phyloP scores from a whole-genome alignment of 345 rosid genomes.

The Euphorbia lathyris region DNA sequence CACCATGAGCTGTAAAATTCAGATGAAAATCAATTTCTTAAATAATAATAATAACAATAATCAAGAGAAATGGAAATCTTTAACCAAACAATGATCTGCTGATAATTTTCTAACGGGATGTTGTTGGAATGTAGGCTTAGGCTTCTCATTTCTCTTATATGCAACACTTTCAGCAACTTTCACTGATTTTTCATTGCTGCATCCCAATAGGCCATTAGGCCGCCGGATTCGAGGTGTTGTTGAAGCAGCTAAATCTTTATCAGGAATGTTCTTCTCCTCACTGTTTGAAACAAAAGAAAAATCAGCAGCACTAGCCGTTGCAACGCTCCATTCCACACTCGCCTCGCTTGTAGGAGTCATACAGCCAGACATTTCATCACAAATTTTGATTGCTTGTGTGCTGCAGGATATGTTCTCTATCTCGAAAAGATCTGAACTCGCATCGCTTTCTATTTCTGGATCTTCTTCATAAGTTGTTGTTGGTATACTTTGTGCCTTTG shows the following conservation, averaged over 20 bases:
- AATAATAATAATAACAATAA: not conserved
- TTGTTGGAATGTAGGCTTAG: slow-evolving; percentile 26
- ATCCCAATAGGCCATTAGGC: slow-evolving; percentile 35
- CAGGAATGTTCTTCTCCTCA: slow-evolving; percentile 27
- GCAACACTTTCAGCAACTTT: slow-evolving; percentile 41
- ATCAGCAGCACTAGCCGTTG: slow-evolving; percentile 55
- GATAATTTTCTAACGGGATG: slow-evolving; percentile 25
- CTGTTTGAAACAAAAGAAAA: slow-evolving; percentile 36
- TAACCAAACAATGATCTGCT: slow-evolving; percentile 23
- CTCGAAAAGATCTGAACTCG: slow-evolving; percentile 70
- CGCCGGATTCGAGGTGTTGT: slow-evolving; percentile 14
- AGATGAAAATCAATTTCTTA: not conserved
- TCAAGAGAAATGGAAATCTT: slow-evolving; percentile 28
- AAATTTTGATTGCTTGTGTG: slow-evolving; percentile 31
- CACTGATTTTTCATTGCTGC: slow-evolving; percentile 48
- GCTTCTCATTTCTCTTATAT: slow-evolving; percentile 27
- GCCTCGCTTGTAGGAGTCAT: slow-evolving; percentile 33
- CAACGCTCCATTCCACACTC: slow-evolving; percentile 66
- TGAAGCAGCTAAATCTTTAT: not conserved
- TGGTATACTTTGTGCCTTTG: slow-evolving; percentile 31
- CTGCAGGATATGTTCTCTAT: slow-evolving; percentile 48
- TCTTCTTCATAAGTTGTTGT: slow-evolving; percentile 35
- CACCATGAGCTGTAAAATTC: not conserved
- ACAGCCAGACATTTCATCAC: slow-evolving; percentile 40
- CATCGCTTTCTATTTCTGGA: slow-evolving; percentile 37